phyloP scores from a whole-genome alignment of 164 flowering plant genomes.

The grape (Vitis vinifera) region ASM3070453v1 NC_081810.1:1017001-1017500 shows the following conservation, averaged over 20 bases:
- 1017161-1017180: not conserved
- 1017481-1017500: slow-evolving; percentile 57
- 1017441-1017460: slow-evolving; percentile 68
- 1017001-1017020: too few relatives aligned
- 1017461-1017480: slow-evolving; percentile 65
- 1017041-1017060: too few relatives aligned
- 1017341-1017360: slow-evolving; percentile 68
- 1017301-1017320: slow-evolving; percentile 64
- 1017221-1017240: not conserved
- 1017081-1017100: not conserved
- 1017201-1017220: not conserved
- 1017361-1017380: slow-evolving; percentile 59
- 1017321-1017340: slow-evolving; percentile 71
- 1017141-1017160: not conserved
- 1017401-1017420: slow-evolving; percentile 68
- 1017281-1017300: slow-evolving; percentile 15
- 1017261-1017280: not conserved
- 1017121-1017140: not conserved
- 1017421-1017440: slow-evolving; percentile 71
- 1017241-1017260: not conserved
- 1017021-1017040: too few relatives aligned
- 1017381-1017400: slow-evolving; percentile 59
- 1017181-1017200: not conserved
- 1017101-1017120: not conserved
- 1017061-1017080: too few relatives aligned